Evolutionary conservation across 306 rosid species (phyloP), one percentile per base, ranked within the genome.

Genomic region (Pterocarpus macrocarpus): DNA sequence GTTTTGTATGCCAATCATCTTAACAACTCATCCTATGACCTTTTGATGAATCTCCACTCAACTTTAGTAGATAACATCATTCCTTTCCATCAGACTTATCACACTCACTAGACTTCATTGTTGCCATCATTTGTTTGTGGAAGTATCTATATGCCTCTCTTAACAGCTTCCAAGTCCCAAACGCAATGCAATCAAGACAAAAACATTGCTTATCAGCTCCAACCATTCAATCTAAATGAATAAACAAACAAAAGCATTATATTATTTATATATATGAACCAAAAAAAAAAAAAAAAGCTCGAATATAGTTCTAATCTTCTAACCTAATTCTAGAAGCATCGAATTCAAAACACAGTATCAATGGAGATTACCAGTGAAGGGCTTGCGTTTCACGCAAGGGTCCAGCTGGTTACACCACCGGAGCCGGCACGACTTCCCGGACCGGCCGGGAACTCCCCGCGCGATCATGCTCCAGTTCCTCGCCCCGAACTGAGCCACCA

Each of bases 401-500:
- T 91, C 95, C 8, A 92, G 91, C 85, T 92, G 97, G 82, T 92
- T 92, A 71, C 95, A 92, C 97, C 97, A 92, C 10, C 97, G 88
- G 71, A 92, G 95, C 2, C 97, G 97, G 88, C 95, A 92, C 3
- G 97, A 92, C 89, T 92, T 92, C 30, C 97, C 95, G 34, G 97
- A 92, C 32, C 95, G 75, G 0, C 97, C 94, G 1, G 94, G 91
- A 35, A 92, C 87, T 44, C 94, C 97, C 7, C 92, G 86, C 2
- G 97, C 92, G 71, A 92, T 92, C 87, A 88, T 78, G 77, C 90
- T 89, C 95, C 97, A 92, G 59, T 92, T 92, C 80, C 95, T 87
- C 1, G 97, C 87, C 44, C 97, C 95, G 75, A 92, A 91, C 88
- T 91, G 84, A 12, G 79, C 69, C 45, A 91, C 97, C 61, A 92